Base-by-base conservation (phyloP, 1,284 basidiomycete species). In the Ganoderma sinense region DNA sequence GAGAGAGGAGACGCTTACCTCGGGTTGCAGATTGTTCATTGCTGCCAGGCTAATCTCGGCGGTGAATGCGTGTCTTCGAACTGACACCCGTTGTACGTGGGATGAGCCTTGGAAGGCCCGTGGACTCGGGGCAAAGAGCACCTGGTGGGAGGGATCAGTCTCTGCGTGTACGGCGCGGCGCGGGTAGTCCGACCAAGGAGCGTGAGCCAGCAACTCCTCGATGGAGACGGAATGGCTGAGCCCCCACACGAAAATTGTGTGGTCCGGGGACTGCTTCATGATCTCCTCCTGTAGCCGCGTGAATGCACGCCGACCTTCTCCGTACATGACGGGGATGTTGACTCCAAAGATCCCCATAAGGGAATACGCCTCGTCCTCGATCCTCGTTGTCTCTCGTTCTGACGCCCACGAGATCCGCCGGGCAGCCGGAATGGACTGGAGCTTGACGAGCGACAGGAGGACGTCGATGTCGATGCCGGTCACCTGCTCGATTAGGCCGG, bases 291-390 rank as follows among this genome's bases (percentile, higher is more conserved):
- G 64, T 11, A 65, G 41, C 11, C 64, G 64, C 26, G 55, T 40
- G 36, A 62, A 66, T 11, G 65, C 65, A 8, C 65, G 29, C 14
- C 65, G 65, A 23, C 65, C 65, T 36, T 66, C 65, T 14, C 65
- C 65, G 23, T 66, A 66, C 65, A 62, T 67, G 66, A 67, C 29
- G 16, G 66, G 60, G 36, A 62, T 67, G 51, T 67, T 62, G 51
- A 67, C 60, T 1, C 66, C 60, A 29, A 56, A 67, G 59, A 67
- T 67, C 18, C 66, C 66, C 66, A 63, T 67, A 53, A 67, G 62
- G 55, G 66, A 67, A n/a, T 63, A 67, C 51, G 66, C 66, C 66
- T 67, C 66, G 53, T 67, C 66, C 39, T 67, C 66, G 60, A 67
- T n/a, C 36, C 66, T 31, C 36, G 33, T 62, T 51, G 66, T 67